A percentile compares a stretch with the other conserved stretches of the same genome.
These are phyloP conservation scores for Lepidium africanum DNA, from an alignment of 345 rosid species.

Conservation along the genomic window DNA sequence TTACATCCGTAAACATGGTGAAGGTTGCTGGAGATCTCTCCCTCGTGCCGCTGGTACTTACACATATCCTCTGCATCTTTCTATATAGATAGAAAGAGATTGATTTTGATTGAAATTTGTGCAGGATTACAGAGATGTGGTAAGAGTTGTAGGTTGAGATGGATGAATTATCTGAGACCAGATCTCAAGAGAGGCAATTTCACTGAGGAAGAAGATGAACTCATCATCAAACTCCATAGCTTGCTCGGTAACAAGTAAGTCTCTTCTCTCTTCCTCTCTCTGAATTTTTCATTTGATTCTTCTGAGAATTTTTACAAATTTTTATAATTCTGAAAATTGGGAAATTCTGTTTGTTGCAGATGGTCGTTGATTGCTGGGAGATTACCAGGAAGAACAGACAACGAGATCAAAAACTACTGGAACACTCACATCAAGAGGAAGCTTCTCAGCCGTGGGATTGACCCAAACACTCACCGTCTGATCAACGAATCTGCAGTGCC, in stretches of 20 bases:
- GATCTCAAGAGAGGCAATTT: slow-evolving; percentile 90
- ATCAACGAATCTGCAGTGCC: slow-evolving; percentile 26
- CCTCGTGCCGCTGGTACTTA: slow-evolving; percentile 70
- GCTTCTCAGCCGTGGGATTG: slow-evolving; percentile 66
- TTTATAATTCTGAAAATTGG: background rate
- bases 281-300: background rate
- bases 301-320: no score
- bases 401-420: slow-evolving; percentile 87
- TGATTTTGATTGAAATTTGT: background rate
- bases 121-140: slow-evolving; percentile 80
- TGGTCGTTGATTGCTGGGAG: slow-evolving; percentile 89
- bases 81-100: background rate
- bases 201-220: slow-evolving; percentile 68
- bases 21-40: slow-evolving; percentile 93
- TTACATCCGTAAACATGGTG: slow-evolving; percentile 72
- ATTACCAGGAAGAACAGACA: slow-evolving; percentile 82
- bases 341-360: slow-evolving; percentile 16
- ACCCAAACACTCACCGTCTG: slow-evolving; percentile 62
- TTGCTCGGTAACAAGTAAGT: slow-evolving; percentile 75
- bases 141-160: slow-evolving; percentile 74
- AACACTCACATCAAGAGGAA: slow-evolving; percentile 83
- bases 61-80: background rate
- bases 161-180: slow-evolving; percentile 65
- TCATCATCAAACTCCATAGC: slow-evolving; percentile 71
- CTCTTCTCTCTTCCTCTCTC: background rate